Conservation (phyloP, 345 rosid genomes). For the Eucalyptus curtisii region DNA sequence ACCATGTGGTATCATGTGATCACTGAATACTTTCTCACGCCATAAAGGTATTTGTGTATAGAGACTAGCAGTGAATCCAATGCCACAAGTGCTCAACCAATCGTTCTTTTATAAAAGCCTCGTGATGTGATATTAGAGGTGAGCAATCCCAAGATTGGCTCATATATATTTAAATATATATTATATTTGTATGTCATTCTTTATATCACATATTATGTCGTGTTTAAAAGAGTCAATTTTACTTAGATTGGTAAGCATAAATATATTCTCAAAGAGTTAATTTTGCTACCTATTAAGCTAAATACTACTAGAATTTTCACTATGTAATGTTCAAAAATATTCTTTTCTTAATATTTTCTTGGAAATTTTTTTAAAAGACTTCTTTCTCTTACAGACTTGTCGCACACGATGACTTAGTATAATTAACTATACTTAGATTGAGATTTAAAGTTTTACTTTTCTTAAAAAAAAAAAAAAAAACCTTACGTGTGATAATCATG, state of each 20-base stretch:
- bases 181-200: too few species aligned
- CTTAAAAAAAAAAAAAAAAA: not conserved
- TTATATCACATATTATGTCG: not conserved
- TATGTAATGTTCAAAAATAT: not conserved
- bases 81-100: not conserved
- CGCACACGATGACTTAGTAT: not conserved
- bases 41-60: not conserved
- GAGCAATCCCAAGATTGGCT: too few species aligned
- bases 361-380: not conserved
- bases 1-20: fast-evolving
- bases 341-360: not conserved
- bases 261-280: not conserved
- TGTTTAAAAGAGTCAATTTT: not conserved
- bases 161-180: too few species aligned
- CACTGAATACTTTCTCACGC: not conserved
- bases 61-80: not conserved
- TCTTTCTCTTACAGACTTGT: not conserved
- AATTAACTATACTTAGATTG: not conserved
- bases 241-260: not conserved
- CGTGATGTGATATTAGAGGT: not conserved
- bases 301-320: not conserved
- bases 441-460: not conserved
- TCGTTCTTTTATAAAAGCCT: not conserved
- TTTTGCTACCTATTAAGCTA: not conserved
- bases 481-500: fast-evolving